Evolutionary conservation across 192 early-diverging fungal species (phyloP).

Genomic region (Allomyces macrogynus): DNA sequence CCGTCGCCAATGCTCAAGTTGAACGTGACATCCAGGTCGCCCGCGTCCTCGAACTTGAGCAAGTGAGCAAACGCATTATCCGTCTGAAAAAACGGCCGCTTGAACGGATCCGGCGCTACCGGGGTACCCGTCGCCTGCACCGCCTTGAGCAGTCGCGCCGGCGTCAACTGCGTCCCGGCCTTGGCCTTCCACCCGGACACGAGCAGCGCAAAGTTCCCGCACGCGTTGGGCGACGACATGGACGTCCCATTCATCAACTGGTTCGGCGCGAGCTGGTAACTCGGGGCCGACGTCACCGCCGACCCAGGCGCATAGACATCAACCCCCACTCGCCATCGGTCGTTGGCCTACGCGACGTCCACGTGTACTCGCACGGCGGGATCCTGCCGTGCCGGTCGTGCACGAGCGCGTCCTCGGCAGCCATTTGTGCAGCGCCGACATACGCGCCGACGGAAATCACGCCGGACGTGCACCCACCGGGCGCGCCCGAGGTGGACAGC

Average conservation of each 20-base stretch:
- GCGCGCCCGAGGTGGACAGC: slow-evolving; percentile 60
- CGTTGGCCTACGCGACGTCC: slow-evolving; percentile 72
- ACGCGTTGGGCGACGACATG: slow-evolving; percentile 81
- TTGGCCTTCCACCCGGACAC: slow-evolving; percentile 66
- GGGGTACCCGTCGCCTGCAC: slow-evolving; percentile 50
- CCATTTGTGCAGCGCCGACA: slow-evolving; percentile 61
- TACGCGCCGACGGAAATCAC: slow-evolving; percentile 85
- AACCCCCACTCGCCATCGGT: slow-evolving; percentile 60
- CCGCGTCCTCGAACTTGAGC: slow-evolving; percentile 24
- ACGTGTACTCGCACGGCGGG: slow-evolving; percentile 40
- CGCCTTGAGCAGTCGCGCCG: slow-evolving; percentile 65
- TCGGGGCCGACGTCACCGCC: slow-evolving; percentile 74
- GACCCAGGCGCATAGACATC: slow-evolving; percentile 73
- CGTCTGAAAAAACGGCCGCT: slow-evolving; percentile 69
- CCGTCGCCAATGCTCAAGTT: slow-evolving; percentile 11
- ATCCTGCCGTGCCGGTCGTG: slow-evolving; percentile 48
- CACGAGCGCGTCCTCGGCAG: slow-evolving; percentile 65
- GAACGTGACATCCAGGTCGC: slow-evolving; percentile 51
- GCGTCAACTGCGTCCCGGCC: slow-evolving; percentile 39
- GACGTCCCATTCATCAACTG: slow-evolving; percentile 84
- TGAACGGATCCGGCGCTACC: slow-evolving; percentile 45
- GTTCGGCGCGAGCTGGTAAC: slow-evolving; percentile 46
- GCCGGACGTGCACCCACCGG: slow-evolving; percentile 49
- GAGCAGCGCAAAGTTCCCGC: slow-evolving; percentile 64
- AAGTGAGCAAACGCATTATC: slow-evolving; percentile 71